Conservation (phyloP, 441 rosid genomes). For the Croton laevigatus region DNA sequence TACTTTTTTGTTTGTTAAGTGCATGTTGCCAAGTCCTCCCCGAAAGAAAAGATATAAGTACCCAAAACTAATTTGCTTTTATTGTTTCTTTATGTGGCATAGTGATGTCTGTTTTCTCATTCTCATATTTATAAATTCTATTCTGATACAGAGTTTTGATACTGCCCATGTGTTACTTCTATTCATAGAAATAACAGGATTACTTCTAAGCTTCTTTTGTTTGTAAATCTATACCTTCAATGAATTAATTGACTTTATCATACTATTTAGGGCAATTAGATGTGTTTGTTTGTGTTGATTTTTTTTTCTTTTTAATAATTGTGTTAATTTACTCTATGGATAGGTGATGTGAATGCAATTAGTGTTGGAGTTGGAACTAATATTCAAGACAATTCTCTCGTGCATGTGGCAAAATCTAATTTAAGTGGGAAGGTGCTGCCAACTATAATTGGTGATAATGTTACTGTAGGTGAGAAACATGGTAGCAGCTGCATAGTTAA, state of each 20-base stretch:
- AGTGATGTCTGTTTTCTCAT: background rate
- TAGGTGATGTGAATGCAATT: conserved; percentile 83
- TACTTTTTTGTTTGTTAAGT: background rate
- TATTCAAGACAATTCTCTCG: conserved; percentile 93
- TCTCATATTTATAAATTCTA: background rate
- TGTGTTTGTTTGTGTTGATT: background rate
- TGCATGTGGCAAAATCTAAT: conserved; percentile 93
- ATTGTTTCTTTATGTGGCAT: background rate
- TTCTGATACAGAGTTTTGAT: background rate
- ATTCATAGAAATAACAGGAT: background rate
- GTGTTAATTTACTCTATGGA: conserved; percentile 15
- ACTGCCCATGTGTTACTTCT: background rate
- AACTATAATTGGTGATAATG: conserved; percentile 82
- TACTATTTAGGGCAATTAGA: background rate
- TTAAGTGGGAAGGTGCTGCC: conserved; percentile 88
- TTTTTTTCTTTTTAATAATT: background rate
- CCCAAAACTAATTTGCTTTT: background rate
- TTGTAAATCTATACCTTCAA: background rate
- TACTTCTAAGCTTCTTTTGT: background rate
- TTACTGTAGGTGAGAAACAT: conserved; percentile 68
- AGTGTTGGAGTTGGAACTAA: conserved; percentile 86
- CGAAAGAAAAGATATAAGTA: background rate
- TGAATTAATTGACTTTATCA: background rate
- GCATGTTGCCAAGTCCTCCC: background rate
- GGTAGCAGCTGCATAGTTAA: conserved; percentile 1